Conservation (phyloP, 1,284 basidiomycete species). For the Moesziomyces parantarcticus region DNA sequence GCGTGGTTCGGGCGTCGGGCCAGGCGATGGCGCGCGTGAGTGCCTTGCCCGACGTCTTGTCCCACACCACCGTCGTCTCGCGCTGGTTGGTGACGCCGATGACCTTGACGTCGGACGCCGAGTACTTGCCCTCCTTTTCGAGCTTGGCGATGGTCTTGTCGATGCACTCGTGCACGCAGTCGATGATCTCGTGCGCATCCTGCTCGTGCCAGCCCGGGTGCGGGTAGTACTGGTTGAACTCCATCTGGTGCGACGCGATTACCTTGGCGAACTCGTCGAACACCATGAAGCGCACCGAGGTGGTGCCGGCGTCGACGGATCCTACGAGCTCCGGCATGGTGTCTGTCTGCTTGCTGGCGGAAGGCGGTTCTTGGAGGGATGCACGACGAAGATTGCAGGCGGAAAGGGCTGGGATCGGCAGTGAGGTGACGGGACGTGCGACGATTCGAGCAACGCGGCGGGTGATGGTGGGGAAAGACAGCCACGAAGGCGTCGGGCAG, state of each 20-base stretch:
- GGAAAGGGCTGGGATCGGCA: too few relatives aligned
- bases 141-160: constrained; percentile 78
- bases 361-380: background rate
- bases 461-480: too few relatives aligned
- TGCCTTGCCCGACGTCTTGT: constrained; percentile 85
- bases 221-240: constrained; percentile 64
- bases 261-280: constrained; percentile 91
- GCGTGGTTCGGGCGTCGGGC: constrained; percentile 91
- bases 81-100: constrained; percentile 98
- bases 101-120: constrained; percentile 83
- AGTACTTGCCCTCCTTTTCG: constrained; percentile 77
- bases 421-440: too few relatives aligned
- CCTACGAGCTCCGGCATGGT: constrained; percentile 52
- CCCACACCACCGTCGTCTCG: constrained; percentile 96
- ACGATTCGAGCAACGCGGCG: too few relatives aligned
- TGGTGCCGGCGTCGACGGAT: constrained; percentile 68
- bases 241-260: constrained; percentile 82
- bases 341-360: background rate
- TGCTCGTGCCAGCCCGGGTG: constrained; percentile 89
- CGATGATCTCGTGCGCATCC: constrained; percentile 84
- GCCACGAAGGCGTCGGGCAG: too few relatives aligned
- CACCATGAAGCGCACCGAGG: constrained; percentile 92
- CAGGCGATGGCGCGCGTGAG: constrained; percentile 90
- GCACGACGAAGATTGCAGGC: too few relatives aligned
- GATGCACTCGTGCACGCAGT: constrained; percentile 82